These are phyloP conservation scores for Colletotrichum sublineola DNA, from an alignment of 2,329 filamentous ascomycete species.

Conservation along the genomic window DNA sequence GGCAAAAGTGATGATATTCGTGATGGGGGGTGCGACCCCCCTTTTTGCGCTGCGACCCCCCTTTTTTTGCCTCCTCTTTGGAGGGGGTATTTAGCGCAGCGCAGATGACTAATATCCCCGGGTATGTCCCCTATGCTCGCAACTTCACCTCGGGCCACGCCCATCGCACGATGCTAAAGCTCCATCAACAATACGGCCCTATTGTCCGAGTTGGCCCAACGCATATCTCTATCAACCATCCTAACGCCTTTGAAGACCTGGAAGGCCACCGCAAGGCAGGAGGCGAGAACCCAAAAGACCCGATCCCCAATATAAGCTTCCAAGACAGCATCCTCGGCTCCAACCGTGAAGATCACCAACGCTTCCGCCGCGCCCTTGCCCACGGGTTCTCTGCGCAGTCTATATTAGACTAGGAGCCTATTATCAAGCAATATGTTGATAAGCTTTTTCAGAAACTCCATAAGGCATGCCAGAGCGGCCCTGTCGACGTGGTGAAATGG, in stretches of 20 bases:
- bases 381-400: conserved; percentile 45
- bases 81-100: no score
- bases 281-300: no score
- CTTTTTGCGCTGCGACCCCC: no score
- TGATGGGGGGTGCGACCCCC: no score
- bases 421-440: conserved; percentile 54
- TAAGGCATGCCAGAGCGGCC: conserved; percentile 44
- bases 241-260: no score
- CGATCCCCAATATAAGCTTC: no score
- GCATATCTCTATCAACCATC: no score
- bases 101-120: no score
- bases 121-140: background rate
- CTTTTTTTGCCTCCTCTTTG: no score
- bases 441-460: conserved; percentile 54
- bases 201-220: conserved; percentile 53
- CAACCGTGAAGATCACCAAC: conserved; percentile 7
- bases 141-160: conserved; percentile 43
- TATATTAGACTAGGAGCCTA: conserved; percentile 44
- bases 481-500: conserved; percentile 46
- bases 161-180: conserved; percentile 45
- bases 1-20: no score
- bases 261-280: no score
- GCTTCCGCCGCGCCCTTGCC: conserved; percentile 33
- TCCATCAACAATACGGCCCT: conserved; percentile 57
- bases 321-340: background rate